Conservation (phyloP, 2,329 filamentous ascomycete species). For the Trichoderma sp. region DNA sequence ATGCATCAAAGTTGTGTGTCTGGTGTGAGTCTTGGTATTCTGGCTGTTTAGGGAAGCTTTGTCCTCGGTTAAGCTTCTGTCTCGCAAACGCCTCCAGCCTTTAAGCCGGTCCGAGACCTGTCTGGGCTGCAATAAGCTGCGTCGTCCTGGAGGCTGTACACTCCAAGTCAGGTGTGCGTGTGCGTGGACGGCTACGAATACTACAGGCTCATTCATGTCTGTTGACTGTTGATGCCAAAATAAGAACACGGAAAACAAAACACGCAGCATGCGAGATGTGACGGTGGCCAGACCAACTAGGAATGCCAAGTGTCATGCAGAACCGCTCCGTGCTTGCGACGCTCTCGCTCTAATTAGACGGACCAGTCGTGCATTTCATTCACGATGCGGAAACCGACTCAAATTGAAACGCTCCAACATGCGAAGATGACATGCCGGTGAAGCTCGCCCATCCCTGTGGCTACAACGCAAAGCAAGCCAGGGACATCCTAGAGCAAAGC, state of each 20-base stretch:
- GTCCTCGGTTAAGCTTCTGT: neutral
- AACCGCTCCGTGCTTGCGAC: neutral
- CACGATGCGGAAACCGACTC: conserved; percentile 3
- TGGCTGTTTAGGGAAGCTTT: neutral
- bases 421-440: conserved; percentile 2
- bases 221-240: conserved; percentile 4
- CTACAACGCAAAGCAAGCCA: neutral
- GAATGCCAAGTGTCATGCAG: conserved; percentile 10
- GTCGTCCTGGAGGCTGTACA: conserved; percentile 9
- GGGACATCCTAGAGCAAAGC: conserved; percentile 1
- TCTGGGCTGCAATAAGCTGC: neutral
- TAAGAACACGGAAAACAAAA: neutral
- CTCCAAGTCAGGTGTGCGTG: neutral
- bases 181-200: neutral
- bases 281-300: neutral
- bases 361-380: conserved; percentile 9
- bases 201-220: neutral
- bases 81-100: conserved; percentile 4
- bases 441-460: conserved; percentile 1
- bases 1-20: neutral
- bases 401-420: conserved; percentile 11
- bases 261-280: neutral
- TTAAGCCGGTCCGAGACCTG: conserved; percentile 4
- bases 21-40: neutral
- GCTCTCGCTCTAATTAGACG: neutral